These are phyloP conservation scores for Phoma sp. DNA, from an alignment of 2,329 filamentous ascomycete genomes.

Conservation along the genomic window DNA sequence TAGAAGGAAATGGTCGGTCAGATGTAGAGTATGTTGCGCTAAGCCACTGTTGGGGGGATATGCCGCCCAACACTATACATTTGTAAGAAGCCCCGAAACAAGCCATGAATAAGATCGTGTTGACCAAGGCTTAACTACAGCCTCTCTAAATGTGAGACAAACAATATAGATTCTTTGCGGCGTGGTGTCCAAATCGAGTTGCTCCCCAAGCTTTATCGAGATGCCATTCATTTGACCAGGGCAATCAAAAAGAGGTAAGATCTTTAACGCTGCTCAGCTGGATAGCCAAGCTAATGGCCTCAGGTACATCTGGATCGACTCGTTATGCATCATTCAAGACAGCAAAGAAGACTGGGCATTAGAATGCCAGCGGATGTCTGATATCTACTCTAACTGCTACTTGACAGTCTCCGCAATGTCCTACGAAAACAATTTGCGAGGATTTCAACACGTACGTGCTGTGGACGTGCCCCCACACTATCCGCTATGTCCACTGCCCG, in stretches of 20 bases:
- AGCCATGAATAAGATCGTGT: too few species aligned
- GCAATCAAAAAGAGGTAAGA: neutral
- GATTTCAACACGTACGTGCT: neutral
- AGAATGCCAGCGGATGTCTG: slow-evolving; percentile 11
- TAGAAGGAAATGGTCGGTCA: neutral
- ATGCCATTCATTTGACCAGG: slow-evolving; percentile 10
- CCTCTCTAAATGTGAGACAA: slow-evolving; percentile 7
- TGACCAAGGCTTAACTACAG: neutral
- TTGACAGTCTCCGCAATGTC: slow-evolving; percentile 15
- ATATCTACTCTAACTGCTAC: slow-evolving; percentile 10
- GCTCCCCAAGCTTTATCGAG: slow-evolving; percentile 13
- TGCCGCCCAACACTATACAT: slow-evolving; percentile 5
- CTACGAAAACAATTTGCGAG: slow-evolving; percentile 8
- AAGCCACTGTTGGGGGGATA: slow-evolving; percentile 23
- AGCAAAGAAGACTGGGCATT: slow-evolving; percentile 14
- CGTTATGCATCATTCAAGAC: slow-evolving; percentile 14
- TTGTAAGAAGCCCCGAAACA: slow-evolving; percentile 1
- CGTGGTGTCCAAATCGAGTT: neutral
- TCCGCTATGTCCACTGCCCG: neutral
- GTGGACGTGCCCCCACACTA: neutral
- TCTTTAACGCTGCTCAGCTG: too few species aligned
- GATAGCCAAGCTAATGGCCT: neutral
- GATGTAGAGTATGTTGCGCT: slow-evolving; percentile 9
- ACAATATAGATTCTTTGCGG: slow-evolving; percentile 4
- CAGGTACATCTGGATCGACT: slow-evolving; percentile 20